Evolutionary conservation across 2,329 filamentous ascomycete genomes (phyloP), one percentile per base, ranked within the genome.

Genomic region (Penicillium sumatraense): DNA sequence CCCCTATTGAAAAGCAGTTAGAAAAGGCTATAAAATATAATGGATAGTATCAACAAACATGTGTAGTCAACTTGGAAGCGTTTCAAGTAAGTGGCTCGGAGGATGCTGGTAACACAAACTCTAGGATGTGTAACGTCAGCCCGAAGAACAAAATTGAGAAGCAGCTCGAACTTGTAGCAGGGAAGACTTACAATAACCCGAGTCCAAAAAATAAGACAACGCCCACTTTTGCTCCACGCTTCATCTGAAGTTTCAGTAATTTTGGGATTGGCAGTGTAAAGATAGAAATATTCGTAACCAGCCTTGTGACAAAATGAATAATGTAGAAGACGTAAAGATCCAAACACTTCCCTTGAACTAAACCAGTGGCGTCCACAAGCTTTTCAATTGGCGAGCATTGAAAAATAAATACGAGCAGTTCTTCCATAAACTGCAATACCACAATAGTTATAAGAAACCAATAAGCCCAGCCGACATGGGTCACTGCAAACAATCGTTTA

Each of bases 321-420:
- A 57, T 55, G 49, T 51, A 61, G 40, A 61, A 61, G 8, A 42
- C 38, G 14, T 51, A 46, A 11, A 61, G 49, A 33, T 41, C 13
- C 1, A 61, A 26, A 33, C 57, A 61, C 27, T 52, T 53, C 9
- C 59, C 59, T 11, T 47, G 9, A 8, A 53, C 48, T n/a, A n/a
- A n/a, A 8, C 10, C 33, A 3, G 23, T 51, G 9, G 51, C 27
- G 42, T 59, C 48, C 50, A 57, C 54, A 11, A 54, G 48, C 21
- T 61, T 61, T 14, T 50, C 45, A 21, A 61, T 33, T 3, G 59
- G 59, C 4, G 44, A 52, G 41, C 59, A 61, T 40, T 61, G 59
- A 36, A 61, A 61, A 10, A 61, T 49, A 80, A 84, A 11, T 88
- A 93, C 66, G 85, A 89, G 33, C 88, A 89, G n/a, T 87, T 92